Evolutionary conservation across 2,329 filamentous ascomycete species (phyloP), one percentile per base, ranked within the genome.

Genomic region (Dendrostoma leiphaemia): DNA sequence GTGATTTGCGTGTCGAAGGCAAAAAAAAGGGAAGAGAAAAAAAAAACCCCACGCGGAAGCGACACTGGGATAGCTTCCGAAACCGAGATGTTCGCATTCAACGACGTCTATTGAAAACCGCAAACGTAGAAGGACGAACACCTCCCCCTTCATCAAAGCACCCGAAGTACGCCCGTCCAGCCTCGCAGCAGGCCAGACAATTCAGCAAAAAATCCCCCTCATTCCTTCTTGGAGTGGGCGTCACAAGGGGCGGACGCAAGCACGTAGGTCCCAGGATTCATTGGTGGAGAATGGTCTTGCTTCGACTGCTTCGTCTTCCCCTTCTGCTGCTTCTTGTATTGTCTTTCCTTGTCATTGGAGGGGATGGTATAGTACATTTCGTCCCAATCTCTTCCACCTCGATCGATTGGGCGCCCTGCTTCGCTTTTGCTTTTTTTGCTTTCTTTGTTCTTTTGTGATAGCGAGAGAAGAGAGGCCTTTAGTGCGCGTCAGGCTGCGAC

Each of bases 401-500:
- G 41, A n/a, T 31, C 13, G 34, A 17, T 37, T 37, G 15, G 34
- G 34, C 34, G 34, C 6, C 13, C 17, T 15, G 6, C 34, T n/a
- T n/a, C n/a, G n/a, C n/a, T n/a, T n/a, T n/a, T n/a, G n/a, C n/a
- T n/a, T n/a, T n/a, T n/a, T n/a, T n/a, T n/a, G n/a, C n/a, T n/a
- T n/a, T n/a, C n/a, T n/a, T n/a, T n/a, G 29, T 6, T 37, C 17
- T 37, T n/a, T 12, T 37, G 6, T 12, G 34, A 37, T 37, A 17
- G 34, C 17, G 41, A 21, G 29, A 19, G 34, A 53, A 19, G 32
- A 51, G 54, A 56, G 48, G 46, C 31, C 41, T 64, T 71, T 77
- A 83, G 86, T 82, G 84, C 82, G 91, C 92, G 75, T 96, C 91
- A 68, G 92, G 92, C 80, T 96, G 91, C 75, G 84, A 85, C 69